Conservation (phyloP, 192 early-diverging fungal genomes). For the Cetraspora pellucida region DNA sequence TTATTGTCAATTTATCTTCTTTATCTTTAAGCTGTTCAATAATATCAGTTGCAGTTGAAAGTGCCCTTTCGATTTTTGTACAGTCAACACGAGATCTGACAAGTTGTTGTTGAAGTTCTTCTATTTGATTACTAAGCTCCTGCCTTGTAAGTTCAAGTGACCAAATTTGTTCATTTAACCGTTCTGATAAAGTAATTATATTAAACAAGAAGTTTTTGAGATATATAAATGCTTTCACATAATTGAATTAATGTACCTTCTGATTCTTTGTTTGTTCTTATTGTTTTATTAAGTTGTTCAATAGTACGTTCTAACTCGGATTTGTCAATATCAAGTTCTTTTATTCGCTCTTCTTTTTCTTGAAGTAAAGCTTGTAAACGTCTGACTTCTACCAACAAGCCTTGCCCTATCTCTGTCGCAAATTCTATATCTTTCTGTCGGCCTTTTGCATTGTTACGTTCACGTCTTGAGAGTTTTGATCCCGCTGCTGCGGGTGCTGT, state of each 20-base stretch:
- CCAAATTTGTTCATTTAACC: conserved; percentile 60
- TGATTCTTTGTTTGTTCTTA: conserved; percentile 56
- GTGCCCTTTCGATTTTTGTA: conserved; percentile 55
- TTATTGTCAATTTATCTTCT: conserved; percentile 51
- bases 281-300: conserved; percentile 52
- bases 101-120: conserved; percentile 50
- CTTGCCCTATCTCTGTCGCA: conserved; percentile 52
- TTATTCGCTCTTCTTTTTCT: conserved; percentile 46
- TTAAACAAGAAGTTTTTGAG: too few species aligned
- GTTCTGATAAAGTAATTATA: conserved; percentile 39
- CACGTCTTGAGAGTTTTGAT: neutral
- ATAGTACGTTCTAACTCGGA: conserved; percentile 54
- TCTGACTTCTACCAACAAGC: conserved; percentile 45
- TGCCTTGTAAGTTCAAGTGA: conserved; percentile 56
- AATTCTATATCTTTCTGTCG: conserved; percentile 49
- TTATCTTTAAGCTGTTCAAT: conserved; percentile 59
- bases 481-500: neutral
- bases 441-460: conserved; percentile 20
- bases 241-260: conserved; percentile 48
- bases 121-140: conserved; percentile 46
- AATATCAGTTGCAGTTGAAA: conserved; percentile 56
- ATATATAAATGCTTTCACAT: neutral
- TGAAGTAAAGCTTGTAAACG: conserved; percentile 48
- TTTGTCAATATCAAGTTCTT: conserved; percentile 55
- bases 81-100: conserved; percentile 54